Evolutionary conservation across 1,284 basidiomycete species (phyloP).

Genomic region (Cystobasidium slooffiae): DNA sequence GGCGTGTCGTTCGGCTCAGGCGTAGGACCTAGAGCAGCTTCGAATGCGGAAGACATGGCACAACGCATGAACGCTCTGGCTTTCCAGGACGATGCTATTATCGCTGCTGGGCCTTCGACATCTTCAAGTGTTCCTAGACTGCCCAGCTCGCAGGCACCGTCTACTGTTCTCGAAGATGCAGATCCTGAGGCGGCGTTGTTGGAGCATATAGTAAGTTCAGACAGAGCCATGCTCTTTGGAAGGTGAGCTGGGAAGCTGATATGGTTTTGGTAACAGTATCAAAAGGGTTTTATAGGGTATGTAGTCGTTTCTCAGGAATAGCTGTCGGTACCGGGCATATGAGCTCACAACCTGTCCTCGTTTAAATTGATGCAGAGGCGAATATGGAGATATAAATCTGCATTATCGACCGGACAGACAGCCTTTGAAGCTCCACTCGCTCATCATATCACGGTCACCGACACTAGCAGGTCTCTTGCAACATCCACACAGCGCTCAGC

Average conservation of each 20-base stretch:
- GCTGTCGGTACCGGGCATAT: neutral
- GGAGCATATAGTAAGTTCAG: conserved; percentile 26
- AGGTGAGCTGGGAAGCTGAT: neutral
- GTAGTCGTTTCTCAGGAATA: neutral
- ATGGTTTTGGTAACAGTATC: conserved; percentile 11
- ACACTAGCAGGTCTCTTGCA: conserved; percentile 23
- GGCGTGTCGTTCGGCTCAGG: conserved; percentile 19
- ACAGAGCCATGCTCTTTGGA: conserved; percentile 1
- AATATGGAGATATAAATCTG: conserved; percentile 38
- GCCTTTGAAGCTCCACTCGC: conserved; percentile 40
- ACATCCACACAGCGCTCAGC: conserved; percentile 34
- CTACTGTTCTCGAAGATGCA: neutral
- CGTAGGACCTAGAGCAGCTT: neutral
- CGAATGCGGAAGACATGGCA: conserved; percentile 13
- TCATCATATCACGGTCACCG: conserved; percentile 33
- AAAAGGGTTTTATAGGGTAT: conserved; percentile 41
- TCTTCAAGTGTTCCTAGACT: neutral
- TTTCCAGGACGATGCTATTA: conserved; percentile 32
- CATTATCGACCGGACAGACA: conserved; percentile 41
- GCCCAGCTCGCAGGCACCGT: neutral
- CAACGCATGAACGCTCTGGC: conserved; percentile 18
- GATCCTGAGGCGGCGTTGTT: conserved; percentile 23
- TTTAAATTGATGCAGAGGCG: conserved; percentile 25
- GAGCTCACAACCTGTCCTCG: neutral
- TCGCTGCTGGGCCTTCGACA: conserved; percentile 29